Evolutionary conservation across 306 rosid genomes (phyloP).

Genomic region (Benincasa hispida): DNA sequence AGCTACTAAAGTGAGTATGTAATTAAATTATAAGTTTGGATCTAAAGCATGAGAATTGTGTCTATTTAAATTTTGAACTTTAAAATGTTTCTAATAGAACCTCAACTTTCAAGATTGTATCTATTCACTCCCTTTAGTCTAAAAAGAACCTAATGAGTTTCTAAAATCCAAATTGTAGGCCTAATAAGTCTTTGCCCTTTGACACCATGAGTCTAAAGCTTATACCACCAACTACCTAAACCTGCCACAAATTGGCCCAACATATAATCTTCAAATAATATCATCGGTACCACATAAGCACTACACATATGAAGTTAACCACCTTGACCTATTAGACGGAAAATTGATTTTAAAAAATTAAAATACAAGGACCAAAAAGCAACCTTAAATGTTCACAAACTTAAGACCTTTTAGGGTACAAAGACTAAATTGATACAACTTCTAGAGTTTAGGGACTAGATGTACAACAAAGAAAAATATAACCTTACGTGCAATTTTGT

Average conservation of each 20-base stretch:
- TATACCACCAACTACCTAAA: neutral
- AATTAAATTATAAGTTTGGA: neutral
- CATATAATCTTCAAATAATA: neutral
- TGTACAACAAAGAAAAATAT: neutral
- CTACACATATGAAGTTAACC: neutral
- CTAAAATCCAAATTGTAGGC: neutral
- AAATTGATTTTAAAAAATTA: neutral
- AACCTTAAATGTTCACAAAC: neutral
- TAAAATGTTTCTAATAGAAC: neutral
- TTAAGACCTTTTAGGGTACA: neutral
- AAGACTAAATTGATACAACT: neutral
- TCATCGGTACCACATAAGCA: neutral
- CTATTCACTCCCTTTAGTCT: neutral
- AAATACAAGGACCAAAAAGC: neutral
- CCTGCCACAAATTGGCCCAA: neutral
- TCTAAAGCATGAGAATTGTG: neutral
- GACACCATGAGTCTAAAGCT: neutral
- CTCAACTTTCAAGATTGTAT: neutral
- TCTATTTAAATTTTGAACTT: neutral
- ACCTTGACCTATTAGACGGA: neutral
- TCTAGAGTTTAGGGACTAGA: neutral
- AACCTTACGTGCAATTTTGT: slow-evolving; percentile 78
- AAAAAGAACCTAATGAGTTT: neutral
- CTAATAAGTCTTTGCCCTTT: neutral
- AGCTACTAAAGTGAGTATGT: neutral